Percentiles rank a stretch among this genome's conserved stretches.
phyloP scores from a whole-genome alignment of 1,284 basidiomycete genomes.

The Volvariella surrecta region DNA sequence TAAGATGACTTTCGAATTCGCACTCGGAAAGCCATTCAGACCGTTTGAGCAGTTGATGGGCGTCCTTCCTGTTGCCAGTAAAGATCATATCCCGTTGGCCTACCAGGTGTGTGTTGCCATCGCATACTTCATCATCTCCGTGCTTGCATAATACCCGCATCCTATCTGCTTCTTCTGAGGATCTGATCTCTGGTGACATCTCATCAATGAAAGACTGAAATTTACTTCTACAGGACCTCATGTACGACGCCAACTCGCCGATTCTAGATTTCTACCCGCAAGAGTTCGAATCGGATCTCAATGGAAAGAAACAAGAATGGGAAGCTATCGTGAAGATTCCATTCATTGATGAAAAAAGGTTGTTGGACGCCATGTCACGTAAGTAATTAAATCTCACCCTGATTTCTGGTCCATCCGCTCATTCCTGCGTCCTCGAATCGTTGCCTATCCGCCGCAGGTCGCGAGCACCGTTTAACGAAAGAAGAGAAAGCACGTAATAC shows the following conservation, averaged over 20 bases:
- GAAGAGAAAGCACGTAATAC: slow-evolving; percentile 78
- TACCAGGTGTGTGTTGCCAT: slow-evolving; percentile 54
- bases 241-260: slow-evolving; percentile 80
- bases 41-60: slow-evolving; percentile 99
- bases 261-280: slow-evolving; percentile 94
- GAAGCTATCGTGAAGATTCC: slow-evolving; percentile 99
- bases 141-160: too few relatives aligned
- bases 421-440: not conserved
- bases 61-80: slow-evolving; percentile 87
- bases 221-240: slow-evolving; percentile 59
- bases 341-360: slow-evolving; percentile 83
- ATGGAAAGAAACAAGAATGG: slow-evolving; percentile 99
- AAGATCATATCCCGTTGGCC: slow-evolving; percentile 78
- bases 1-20: slow-evolving; percentile 78
- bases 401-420: too few relatives aligned
- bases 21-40: slow-evolving; percentile 84
- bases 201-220: slow-evolving; percentile 6
- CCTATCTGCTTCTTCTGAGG: too few relatives aligned
- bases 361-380: slow-evolving; percentile 82
- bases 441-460: slow-evolving; percentile 31
- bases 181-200: not conserved
- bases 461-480: slow-evolving; percentile 67
- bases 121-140: too few relatives aligned
- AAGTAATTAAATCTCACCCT: slow-evolving; percentile 17
- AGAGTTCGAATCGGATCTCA: slow-evolving; percentile 89